Evolutionary conservation across 805 yeast species (phyloP), one percentile per base, ranked within the genome.

Genomic region (Cyberlindnera mycetangii): DNA sequence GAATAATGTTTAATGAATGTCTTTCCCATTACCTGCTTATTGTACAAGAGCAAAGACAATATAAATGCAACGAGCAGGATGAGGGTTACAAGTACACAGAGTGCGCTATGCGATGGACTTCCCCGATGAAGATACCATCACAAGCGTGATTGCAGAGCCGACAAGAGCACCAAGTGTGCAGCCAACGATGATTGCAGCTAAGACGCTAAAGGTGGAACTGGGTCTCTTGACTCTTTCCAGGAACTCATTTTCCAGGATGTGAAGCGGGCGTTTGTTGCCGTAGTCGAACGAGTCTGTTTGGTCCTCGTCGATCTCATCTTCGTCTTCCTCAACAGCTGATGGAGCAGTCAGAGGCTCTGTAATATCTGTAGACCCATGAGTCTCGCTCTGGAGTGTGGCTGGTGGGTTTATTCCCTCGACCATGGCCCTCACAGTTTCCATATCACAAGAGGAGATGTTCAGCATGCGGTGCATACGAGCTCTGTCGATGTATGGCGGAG

Each of bases 401-500:
- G 32, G 32, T 30, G 27, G 16, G 9, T 14, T 41, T 15, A 10
- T 36, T 2, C 27, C 18, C 15, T 39, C 37, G 12, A 32, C 38
- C 15, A 41, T 20, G 15, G 50, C 46, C 22, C 32, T 46, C 17
- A 42, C 50, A 2, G 47, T 46, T 7, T 37, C 45, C 7, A 42
- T 34, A 22, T 46, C 47, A 3, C 42, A 25, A 10, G 50, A 30
- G 14, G 50, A 46, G 39, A 46, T 46, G 47, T 42, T 46, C 30
- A 12, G 36, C 20, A 46, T 42, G 2, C 50, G 41, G 30, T 46
- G 50, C 22, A 42, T 22, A 24, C 20, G 36, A 2, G 46, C 50
- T 15, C 48, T 39, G 39, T 48, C 48, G 8, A 44, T 28, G 33
- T 44, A 44, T 20, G 48, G 45, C 7, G 48, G 50, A 2, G 47